Evolutionary conservation across 768 basidiomycete genomes (phyloP).

Genomic region (Trametes meyenii): DNA sequence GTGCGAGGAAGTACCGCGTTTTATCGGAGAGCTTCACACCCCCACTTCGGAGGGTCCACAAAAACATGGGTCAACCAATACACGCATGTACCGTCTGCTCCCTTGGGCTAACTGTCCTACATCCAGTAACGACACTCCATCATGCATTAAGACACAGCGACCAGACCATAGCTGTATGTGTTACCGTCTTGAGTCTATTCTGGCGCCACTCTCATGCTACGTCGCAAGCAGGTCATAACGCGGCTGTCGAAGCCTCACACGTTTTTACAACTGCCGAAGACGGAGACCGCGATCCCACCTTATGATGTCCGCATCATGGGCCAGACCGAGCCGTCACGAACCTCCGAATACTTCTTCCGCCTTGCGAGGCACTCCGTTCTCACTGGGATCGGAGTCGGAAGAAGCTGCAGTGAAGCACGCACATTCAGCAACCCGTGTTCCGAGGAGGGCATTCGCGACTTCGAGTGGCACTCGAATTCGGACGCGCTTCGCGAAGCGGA

Average conservation of each 20-base stretch:
- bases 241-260: background rate
- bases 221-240: background rate
- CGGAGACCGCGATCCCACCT: background rate
- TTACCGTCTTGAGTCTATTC: slow-evolving; percentile 3
- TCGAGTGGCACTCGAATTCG: background rate
- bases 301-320: background rate
- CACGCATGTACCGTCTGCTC: no score
- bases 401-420: background rate
- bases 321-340: background rate
- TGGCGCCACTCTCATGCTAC: slow-evolving; percentile 8
- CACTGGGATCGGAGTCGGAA: background rate
- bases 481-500: background rate
- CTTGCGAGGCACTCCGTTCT: background rate
- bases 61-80: no score
- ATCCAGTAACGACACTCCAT: no score
- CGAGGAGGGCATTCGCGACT: background rate
- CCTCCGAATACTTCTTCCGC: background rate
- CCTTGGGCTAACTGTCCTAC: no score
- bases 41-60: no score
- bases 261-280: background rate
- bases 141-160: no score
- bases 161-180: slow-evolving; percentile 1
- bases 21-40: no score
- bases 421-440: background rate
- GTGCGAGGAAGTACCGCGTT: no score